phyloP scores from a whole-genome alignment of 768 basidiomycete species.

The Termitomyces sp. region DNA sequence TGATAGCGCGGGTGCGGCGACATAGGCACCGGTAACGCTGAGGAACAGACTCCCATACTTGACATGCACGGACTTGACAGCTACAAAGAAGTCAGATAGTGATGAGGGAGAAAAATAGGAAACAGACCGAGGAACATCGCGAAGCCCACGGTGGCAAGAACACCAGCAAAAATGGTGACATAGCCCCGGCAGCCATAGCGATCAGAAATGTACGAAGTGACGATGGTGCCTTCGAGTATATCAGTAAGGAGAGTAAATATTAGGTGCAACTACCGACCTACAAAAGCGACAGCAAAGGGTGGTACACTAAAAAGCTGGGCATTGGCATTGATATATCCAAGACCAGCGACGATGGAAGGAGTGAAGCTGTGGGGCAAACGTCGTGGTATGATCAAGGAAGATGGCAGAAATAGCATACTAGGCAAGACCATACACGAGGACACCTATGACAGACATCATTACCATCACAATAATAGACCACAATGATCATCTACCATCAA shows the following conservation, averaged over 20 bases:
- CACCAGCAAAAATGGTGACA: not conserved
- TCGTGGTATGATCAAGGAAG: not conserved
- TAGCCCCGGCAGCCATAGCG: too few species aligned
- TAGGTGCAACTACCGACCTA: constrained; percentile 28
- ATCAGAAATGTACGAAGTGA: too few species aligned
- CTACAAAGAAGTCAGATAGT: too few species aligned
- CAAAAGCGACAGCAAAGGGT: constrained; percentile 46
- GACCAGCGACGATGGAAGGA: constrained; percentile 57
- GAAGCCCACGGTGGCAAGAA: too few species aligned
- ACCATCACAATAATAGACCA: too few species aligned
- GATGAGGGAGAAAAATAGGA: too few species aligned
- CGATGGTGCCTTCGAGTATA: constrained; percentile 23
- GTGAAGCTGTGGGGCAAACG: constrained; percentile 34
- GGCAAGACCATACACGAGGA: constrained; percentile 15
- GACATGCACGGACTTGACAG: too few species aligned
- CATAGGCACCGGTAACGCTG: too few species aligned
- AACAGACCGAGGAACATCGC: too few species aligned
- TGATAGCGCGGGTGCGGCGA: too few species aligned
- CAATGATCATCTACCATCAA: constrained; percentile 19
- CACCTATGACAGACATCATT: constrained; percentile 21
- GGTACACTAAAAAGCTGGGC: constrained; percentile 65
- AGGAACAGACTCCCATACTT: too few species aligned
- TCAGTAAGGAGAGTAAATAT: not conserved
- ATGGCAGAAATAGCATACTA: too few species aligned
- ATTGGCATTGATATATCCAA: constrained; percentile 23